Evolutionary conservation across 2,329 filamentous ascomycete genomes (phyloP).

Genomic region (Hymenoscyphus fructigenus): DNA sequence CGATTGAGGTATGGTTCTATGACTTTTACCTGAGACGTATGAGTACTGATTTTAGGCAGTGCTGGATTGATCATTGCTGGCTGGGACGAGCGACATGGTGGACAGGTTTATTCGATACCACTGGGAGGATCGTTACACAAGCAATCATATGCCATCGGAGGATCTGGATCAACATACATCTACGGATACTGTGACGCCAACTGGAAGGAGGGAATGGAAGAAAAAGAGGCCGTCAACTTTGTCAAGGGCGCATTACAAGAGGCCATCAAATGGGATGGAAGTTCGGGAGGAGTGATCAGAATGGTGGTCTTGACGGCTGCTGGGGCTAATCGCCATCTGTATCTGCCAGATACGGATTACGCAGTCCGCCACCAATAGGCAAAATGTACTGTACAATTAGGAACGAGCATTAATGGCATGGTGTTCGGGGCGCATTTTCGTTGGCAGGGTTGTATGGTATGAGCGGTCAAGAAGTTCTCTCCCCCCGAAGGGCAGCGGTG

Average conservation of each 20-base stretch:
- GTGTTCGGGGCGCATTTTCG: conserved; percentile 24
- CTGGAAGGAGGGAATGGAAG: conserved; percentile 94
- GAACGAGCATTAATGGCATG: conserved; percentile 33
- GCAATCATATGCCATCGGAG: conserved; percentile 91
- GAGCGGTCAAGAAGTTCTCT: conserved; percentile 20
- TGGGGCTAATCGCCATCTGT: conserved; percentile 90
- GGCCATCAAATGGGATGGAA: conserved; percentile 99
- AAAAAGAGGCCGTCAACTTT: conserved; percentile 85
- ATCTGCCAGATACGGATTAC: conserved; percentile 91
- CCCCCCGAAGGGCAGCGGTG: conserved; percentile 20
- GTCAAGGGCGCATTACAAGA: conserved; percentile 89
- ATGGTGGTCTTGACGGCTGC: conserved; percentile 93
- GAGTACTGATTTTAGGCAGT: conserved; percentile 25
- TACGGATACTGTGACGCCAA: conserved; percentile 98
- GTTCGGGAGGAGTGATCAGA: conserved; percentile 95
- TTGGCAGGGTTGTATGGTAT: conserved; percentile 18
- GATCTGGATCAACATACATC: conserved; percentile 97
- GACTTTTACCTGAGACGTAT: not conserved
- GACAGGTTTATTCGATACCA: conserved; percentile 96
- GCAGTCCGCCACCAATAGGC: conserved; percentile 50
- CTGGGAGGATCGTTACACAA: conserved; percentile 97
- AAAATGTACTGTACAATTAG: conserved; percentile 43
- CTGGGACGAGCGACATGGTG: conserved; percentile 91
- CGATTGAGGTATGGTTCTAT: conserved; percentile 67
- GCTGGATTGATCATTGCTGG: conserved; percentile 50